Percentiles rank a stretch among this genome's conserved stretches.
Conservation (phyloP, 805 yeast genomes). For the Danielia oregonensis region DNA sequence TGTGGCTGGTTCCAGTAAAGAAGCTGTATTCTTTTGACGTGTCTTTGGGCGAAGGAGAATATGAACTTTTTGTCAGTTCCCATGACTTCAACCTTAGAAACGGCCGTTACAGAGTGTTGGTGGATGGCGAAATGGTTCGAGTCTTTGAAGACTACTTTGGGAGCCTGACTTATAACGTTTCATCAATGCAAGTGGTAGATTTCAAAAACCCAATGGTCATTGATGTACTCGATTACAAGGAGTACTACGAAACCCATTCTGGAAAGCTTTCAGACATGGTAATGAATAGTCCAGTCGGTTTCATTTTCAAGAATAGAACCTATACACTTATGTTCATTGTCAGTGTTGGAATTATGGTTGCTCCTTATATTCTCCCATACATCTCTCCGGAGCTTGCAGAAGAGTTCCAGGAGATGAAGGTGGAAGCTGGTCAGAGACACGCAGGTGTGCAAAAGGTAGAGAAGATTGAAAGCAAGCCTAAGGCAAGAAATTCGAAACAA, state of each 20-base stretch:
- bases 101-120: slow-evolving; percentile 25
- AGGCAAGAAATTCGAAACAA: not conserved
- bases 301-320: slow-evolving; percentile 32
- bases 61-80: slow-evolving; percentile 30
- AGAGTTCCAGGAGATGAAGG: slow-evolving; percentile 21
- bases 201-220: slow-evolving; percentile 19
- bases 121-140: slow-evolving; percentile 18
- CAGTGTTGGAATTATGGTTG: slow-evolving; percentile 24
- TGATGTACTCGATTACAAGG: slow-evolving; percentile 19
- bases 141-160: slow-evolving; percentile 23
- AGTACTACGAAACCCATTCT: slow-evolving; percentile 32
- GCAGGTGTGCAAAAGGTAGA: not conserved
- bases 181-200: slow-evolving; percentile 16
- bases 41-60: slow-evolving; percentile 27
- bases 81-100: slow-evolving; percentile 31
- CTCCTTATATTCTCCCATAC: slow-evolving; percentile 29
- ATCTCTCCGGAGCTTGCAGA: slow-evolving; percentile 38
- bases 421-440: not conserved
- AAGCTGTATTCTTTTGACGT: slow-evolving; percentile 24
- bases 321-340: slow-evolving; percentile 32
- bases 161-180: slow-evolving; percentile 12
- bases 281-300: slow-evolving; percentile 39
- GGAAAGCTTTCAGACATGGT: slow-evolving; percentile 30
- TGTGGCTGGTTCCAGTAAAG: slow-evolving; percentile 14
- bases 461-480: not conserved